phyloP scores from a whole-genome alignment of 208 protist species.

The Leishmania major region DNA sequence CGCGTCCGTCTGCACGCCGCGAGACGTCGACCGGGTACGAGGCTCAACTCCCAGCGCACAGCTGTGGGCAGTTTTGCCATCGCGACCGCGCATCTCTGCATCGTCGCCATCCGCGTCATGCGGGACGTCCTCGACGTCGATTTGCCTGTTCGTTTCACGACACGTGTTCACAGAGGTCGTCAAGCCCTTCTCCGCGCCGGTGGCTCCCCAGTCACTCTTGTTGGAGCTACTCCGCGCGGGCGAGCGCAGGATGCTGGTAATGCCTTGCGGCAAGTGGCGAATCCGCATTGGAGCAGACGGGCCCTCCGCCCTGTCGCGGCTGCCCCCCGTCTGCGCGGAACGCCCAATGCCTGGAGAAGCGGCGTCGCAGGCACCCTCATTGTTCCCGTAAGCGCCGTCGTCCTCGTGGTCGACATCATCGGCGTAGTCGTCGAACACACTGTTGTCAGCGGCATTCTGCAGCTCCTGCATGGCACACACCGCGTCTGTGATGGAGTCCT shows the following conservation, averaged over 20 bases:
- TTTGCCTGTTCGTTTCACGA: background rate
- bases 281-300: conserved; percentile 4
- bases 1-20: conserved; percentile 59
- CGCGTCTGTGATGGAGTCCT: conserved; percentile 1
- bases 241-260: conserved; percentile 27
- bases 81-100: background rate
- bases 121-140: background rate
- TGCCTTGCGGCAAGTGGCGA: conserved; percentile 20
- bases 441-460: conserved; percentile 74
- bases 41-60: background rate
- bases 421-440: conserved; percentile 67
- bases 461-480: conserved; percentile 50
- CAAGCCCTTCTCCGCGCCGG: background rate
- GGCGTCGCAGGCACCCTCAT: background rate
- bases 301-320: background rate
- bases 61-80: background rate
- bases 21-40: conserved; percentile 38
- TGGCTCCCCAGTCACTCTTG: background rate
- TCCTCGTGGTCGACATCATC: conserved; percentile 20
- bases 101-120: conserved; percentile 6
- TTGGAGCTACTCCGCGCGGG: background rate
- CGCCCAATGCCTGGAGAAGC: background rate
- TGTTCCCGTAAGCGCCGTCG: conserved; percentile 6
- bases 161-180: background rate
- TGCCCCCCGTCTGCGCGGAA: background rate